phyloP scores from a whole-genome alignment of 495 filamentous ascomycete genomes.

The Penicillium atrosanguineum region DNA sequence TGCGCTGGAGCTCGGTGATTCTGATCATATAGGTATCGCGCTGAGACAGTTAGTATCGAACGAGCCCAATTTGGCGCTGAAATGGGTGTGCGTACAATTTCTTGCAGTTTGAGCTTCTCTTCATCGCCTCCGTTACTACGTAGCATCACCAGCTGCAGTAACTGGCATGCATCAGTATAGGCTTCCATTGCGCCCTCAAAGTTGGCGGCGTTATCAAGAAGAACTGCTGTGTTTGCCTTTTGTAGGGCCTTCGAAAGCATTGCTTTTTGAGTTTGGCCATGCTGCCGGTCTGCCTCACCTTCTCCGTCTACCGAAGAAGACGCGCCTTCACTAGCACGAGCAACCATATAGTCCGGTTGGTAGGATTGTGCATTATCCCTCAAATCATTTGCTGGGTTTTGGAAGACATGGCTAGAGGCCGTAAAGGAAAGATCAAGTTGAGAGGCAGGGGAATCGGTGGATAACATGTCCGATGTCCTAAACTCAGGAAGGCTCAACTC shows the following conservation, averaged over 20 bases:
- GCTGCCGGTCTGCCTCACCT: conserved; percentile 33
- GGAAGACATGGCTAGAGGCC: conserved; percentile 17
- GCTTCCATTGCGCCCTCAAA: conserved; percentile 89
- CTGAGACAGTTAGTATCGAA: conserved; percentile 43
- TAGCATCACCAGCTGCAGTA: conserved; percentile 83
- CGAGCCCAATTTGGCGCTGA: neutral
- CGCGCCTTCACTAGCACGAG: conserved; percentile 26
- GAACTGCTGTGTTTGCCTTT: conserved; percentile 92
- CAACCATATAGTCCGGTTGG: conserved; percentile 4
- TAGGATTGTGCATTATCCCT: conserved; percentile 7
- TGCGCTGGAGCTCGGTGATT: conserved; percentile 75
- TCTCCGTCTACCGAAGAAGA: conserved; percentile 24
- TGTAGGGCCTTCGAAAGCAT: conserved; percentile 92
- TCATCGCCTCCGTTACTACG: conserved; percentile 75
- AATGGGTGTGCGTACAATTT: conserved; percentile 67
- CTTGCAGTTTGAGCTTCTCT: conserved; percentile 79
- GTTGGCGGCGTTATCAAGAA: conserved; percentile 92
- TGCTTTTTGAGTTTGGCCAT: conserved; percentile 69
- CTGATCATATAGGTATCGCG: conserved; percentile 85
- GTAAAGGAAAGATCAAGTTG: conserved; percentile 28
- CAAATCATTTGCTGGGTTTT: conserved; percentile 17
- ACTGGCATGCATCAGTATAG: conserved; percentile 81
- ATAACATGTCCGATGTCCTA: conserved; percentile 21
- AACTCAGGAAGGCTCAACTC: conserved; percentile 22
- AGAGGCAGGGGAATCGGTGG: conserved; percentile 12